Evolutionary conservation across 2,329 filamentous ascomycete genomes (phyloP).

Genomic region (Exophiala phaeomuriformis): DNA sequence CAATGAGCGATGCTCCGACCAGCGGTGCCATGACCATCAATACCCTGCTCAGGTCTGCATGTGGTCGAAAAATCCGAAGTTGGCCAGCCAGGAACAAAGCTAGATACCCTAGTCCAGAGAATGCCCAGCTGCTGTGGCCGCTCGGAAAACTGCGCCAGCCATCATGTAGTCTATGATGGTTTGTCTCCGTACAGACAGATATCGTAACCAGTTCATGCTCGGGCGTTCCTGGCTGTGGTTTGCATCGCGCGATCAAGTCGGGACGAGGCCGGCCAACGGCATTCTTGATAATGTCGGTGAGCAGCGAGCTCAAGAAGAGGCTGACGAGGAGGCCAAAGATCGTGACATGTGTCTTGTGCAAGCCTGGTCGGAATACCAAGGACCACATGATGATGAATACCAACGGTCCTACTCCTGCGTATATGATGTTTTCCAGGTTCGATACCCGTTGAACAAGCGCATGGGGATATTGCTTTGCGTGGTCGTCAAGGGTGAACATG

Average conservation of each 20-base stretch:
- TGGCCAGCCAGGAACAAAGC: conserved; percentile 46
- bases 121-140: conserved; percentile 56
- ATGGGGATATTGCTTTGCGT: conserved; percentile 77
- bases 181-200: conserved; percentile 43
- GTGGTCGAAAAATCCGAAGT: conserved; percentile 52
- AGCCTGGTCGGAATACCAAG: conserved; percentile 51
- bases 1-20: conserved; percentile 52
- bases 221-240: conserved; percentile 56
- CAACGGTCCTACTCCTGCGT: conserved; percentile 67
- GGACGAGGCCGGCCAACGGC: conserved; percentile 74
- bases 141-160: conserved; percentile 60
- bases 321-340: conserved; percentile 72
- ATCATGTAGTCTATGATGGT: conserved; percentile 53
- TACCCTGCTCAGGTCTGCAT: conserved; percentile 50
- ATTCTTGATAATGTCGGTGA: conserved; percentile 90
- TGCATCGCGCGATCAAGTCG: conserved; percentile 81
- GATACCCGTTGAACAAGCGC: conserved; percentile 76
- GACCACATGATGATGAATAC: conserved; percentile 60
- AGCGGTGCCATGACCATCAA: conserved; percentile 51
- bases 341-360: conserved; percentile 78
- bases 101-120: conserved; percentile 55
- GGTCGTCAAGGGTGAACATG: conserved; percentile 84
- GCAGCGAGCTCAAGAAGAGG: conserved; percentile 67
- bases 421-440: conserved; percentile 64
- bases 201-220: conserved; percentile 46